Evolutionary conservation across 2,329 filamentous ascomycete genomes (phyloP).

Genomic region (Seiridium cupressi): DNA sequence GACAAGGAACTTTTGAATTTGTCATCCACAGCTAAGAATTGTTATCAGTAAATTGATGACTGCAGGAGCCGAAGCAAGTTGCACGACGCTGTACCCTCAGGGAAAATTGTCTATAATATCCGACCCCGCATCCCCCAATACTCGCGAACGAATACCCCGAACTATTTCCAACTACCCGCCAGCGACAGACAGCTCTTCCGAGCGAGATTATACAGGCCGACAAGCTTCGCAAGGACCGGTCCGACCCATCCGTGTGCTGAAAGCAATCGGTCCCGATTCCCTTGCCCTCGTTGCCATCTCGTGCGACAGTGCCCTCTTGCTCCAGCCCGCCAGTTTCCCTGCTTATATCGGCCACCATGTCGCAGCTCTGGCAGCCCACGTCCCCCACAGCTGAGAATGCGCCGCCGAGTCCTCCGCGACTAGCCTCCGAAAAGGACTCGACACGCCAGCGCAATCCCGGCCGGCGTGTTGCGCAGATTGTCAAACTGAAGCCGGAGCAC

Average conservation of each 20-base stretch:
- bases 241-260: too few relatives aligned
- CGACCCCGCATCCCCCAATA: background rate
- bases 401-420: background rate
- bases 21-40: too few relatives aligned
- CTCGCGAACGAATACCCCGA: background rate
- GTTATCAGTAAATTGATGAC: too few relatives aligned
- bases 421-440: conserved; percentile 10
- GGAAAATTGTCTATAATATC: background rate
- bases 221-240: too few relatives aligned
- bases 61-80: too few relatives aligned
- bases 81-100: background rate
- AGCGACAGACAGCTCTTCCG: background rate
- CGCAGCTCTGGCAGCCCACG: conserved; percentile 18
- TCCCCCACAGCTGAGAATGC: conserved; percentile 1
- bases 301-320: too few relatives aligned
- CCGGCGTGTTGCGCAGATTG: conserved; percentile 67
- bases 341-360: conserved; percentile 6
- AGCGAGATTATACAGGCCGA: background rate
- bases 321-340: too few relatives aligned
- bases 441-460: conserved; percentile 37
- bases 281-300: too few relatives aligned
- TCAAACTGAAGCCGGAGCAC: conserved; percentile 67
- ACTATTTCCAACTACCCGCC: background rate
- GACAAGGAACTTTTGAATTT: too few relatives aligned
- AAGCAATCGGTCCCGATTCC: too few relatives aligned